These are phyloP conservation scores for Tripterygium wilfordii DNA, from an alignment of 177 flowering plant species.

Conservation along the genomic window DNA sequence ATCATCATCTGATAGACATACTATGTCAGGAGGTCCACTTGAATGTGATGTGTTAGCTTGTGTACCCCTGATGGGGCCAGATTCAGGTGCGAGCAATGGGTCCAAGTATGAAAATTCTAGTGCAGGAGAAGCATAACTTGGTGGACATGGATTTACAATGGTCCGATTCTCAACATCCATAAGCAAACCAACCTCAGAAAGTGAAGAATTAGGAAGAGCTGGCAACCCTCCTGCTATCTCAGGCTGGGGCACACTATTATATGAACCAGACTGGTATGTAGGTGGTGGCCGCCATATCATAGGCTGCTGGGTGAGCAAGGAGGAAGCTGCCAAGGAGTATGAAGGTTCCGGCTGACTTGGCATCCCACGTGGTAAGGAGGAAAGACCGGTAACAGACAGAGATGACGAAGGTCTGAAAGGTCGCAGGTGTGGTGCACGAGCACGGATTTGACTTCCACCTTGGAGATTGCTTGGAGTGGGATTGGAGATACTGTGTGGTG, in stretches of 20 bases:
- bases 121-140: constrained; percentile 5
- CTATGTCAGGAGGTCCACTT: constrained; percentile 18
- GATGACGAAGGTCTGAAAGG: constrained; percentile 34
- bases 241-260: constrained; percentile 8
- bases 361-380: constrained; percentile 9
- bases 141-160: constrained; percentile 9
- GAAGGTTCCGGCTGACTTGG: constrained; percentile 18
- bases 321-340: constrained; percentile 10
- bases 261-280: constrained; percentile 5
- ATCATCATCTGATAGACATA: constrained; percentile 57
- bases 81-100: constrained; percentile 2
- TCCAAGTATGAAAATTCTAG: constrained; percentile 6
- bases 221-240: constrained; percentile 11
- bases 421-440: constrained; percentile 64
- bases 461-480: constrained; percentile 27
- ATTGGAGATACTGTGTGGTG: constrained; percentile 21
- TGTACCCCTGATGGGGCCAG: constrained; percentile 1
- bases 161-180: constrained; percentile 17
- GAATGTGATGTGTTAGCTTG: constrained; percentile 7
- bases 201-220: background rate
- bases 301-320: constrained; percentile 14
- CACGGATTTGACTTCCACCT: constrained; percentile 32
- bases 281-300: constrained; percentile 2
- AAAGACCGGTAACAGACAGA: constrained; percentile 10
- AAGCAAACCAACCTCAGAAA: constrained; percentile 12